phyloP scores from a whole-genome alignment of 2,329 filamentous ascomycete genomes.

The Orbilia javanica region DNA sequence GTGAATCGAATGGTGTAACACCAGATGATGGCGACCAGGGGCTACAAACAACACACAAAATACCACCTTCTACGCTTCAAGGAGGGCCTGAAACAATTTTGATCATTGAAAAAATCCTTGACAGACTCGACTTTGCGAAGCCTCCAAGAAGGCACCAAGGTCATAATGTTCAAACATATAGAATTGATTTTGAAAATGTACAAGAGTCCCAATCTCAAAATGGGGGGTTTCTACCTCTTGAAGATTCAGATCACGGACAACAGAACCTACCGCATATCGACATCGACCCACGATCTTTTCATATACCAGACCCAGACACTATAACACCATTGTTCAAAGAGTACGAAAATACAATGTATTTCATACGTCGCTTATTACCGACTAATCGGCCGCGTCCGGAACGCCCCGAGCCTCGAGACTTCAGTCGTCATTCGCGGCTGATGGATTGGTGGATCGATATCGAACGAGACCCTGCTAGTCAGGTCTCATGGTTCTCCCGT shows the following conservation, averaged over 20 bases:
- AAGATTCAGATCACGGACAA: not conserved
- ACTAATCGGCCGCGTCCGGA: not conserved
- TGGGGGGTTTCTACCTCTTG: not conserved
- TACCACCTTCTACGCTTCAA: conserved; percentile 22
- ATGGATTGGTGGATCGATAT: conserved; percentile 30
- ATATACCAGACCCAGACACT: not conserved
- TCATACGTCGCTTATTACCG: conserved; percentile 13
- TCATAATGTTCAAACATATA: conserved; percentile 33
- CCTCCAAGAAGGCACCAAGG: conserved; percentile 7
- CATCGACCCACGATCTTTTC: not conserved
- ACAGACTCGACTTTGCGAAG: conserved; percentile 1
- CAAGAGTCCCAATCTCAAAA: not conserved
- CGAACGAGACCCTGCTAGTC: not conserved
- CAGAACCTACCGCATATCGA: not conserved
- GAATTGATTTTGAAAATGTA: not conserved
- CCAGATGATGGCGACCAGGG: conserved; percentile 22
- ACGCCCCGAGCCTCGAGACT: conserved; percentile 27
- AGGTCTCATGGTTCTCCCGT: not conserved
- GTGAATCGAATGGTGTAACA: not conserved
- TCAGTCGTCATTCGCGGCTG: conserved; percentile 31
- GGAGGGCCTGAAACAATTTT: conserved; percentile 34
- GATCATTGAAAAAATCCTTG: not conserved
- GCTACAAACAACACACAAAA: conserved; percentile 43
- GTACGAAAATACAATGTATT: conserved; percentile 37
- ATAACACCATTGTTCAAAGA: not conserved